Percentiles rank a stretch among this genome's conserved stretches.
Conservation (phyloP, 2,329 filamentous ascomycete genomes). For the Aureobasidium sp. region DNA sequence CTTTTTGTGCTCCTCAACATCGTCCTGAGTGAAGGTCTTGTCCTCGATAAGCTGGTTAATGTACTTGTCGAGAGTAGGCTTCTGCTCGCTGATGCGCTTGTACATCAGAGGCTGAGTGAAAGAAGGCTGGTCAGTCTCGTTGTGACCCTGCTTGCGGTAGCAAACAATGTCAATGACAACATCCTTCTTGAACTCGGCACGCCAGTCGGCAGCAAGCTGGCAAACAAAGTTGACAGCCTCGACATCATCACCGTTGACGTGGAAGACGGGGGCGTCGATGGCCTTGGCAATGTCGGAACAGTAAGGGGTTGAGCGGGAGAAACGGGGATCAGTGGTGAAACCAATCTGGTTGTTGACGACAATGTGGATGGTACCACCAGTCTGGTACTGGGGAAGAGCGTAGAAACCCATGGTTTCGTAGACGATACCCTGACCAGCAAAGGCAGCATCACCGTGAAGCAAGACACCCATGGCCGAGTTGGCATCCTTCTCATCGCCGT, state of each 20-base stretch:
- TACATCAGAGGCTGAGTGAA: slow-evolving; percentile 99
- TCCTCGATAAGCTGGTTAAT: slow-evolving; percentile 84
- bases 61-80: slow-evolving; percentile 83
- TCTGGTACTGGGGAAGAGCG: slow-evolving; percentile 90
- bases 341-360: slow-evolving; percentile 99
- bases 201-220: slow-evolving; percentile 95
- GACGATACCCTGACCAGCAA: slow-evolving; percentile 92
- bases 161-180: slow-evolving; percentile 97
- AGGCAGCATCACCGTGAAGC: slow-evolving; percentile 93
- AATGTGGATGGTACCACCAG: slow-evolving; percentile 92
- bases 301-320: slow-evolving; percentile 94
- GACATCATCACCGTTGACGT: slow-evolving; percentile 97
- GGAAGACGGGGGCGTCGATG: slow-evolving; percentile 96
- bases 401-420: slow-evolving; percentile 99
- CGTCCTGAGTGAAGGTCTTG: slow-evolving; percentile 92
- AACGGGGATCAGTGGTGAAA: slow-evolving; percentile 97
- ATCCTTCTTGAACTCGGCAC: slow-evolving; percentile 96
- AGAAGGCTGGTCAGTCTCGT: slow-evolving; percentile 97
- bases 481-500: slow-evolving; percentile 88
- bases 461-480: slow-evolving; percentile 90
- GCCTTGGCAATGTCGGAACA: slow-evolving; percentile 99
- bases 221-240: slow-evolving; percentile 98
- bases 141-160: slow-evolving; percentile 98
- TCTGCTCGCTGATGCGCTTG: slow-evolving; percentile 85
- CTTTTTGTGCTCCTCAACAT: slow-evolving; percentile 97